Base-by-base conservation (phyloP, 768 basidiomycete species). In the Boletus edulis region DNA sequence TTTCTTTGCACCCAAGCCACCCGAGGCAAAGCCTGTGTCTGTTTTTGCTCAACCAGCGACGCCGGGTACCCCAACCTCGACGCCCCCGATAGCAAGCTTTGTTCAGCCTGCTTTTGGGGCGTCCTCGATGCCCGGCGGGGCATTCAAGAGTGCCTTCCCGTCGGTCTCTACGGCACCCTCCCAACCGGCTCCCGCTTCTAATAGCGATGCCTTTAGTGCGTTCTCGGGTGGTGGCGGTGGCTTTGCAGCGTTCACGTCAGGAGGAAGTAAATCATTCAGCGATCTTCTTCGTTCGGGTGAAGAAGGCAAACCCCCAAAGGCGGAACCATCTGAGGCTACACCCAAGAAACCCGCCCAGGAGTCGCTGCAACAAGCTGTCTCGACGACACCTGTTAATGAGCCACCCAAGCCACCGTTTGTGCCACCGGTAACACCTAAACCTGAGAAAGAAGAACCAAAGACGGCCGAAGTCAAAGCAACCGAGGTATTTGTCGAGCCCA, bases 231-330 rank as follows among this genome's bases (percentile, higher is more conserved):
- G 66, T 13, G 62, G 71, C 2, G 73, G 78, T 29, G 83, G 76
- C 3, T 87, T 87, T 60, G 62, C 76, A 34, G 78, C 82, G 0
- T 84, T 84, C 60, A 76, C 78, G 9, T 58, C 62, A 14, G 77
- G 78, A 4, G 55, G 72, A 2, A 71, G 73, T 35, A 81, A 78
- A 59, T 81, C 87, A 1, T 91, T 87, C 59, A 69, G 74, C n/a
- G 84, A 89, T 29, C 63, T 89, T 44, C 69, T 89, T 54, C 80
- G 82, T 64, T 67, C 59, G 15, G 73, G 62, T 42, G 73, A 70
- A 43, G 64, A 45, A 13, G 35, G 3, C 55, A 51, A 72, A 34
- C 58, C 66, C 8, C 57, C 64, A 11, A 66, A 65, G 22, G 22
- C 34, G 24, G 55, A 52, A 22, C 34, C 52, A 15, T 57, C 66